A percentile compares a stretch with the other conserved stretches of the same genome.
Conservation (phyloP, 2,329 filamentous ascomycete species). For the Stemphylium beticola region DNA sequence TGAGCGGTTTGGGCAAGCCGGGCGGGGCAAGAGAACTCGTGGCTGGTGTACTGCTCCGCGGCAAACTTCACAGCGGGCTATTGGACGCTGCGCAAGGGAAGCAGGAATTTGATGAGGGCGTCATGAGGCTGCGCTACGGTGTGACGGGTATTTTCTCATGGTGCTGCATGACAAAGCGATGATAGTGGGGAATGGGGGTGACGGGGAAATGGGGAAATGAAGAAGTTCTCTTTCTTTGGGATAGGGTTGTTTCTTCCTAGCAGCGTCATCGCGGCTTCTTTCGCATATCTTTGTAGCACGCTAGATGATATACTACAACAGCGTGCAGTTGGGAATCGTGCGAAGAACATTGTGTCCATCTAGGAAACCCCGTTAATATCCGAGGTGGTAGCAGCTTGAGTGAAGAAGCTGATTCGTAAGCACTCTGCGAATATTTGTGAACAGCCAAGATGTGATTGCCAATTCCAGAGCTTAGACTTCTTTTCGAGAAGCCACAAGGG, state of each 20-base stretch:
- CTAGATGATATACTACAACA: no score
- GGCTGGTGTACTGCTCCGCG: conserved; percentile 1
- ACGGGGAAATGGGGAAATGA: neutral
- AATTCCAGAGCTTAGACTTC: no score
- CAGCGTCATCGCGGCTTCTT: neutral
- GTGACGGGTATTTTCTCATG: conserved; percentile 3
- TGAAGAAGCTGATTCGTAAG: no score
- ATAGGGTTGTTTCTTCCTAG: neutral
- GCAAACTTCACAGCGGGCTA: neutral
- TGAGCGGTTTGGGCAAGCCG: conserved; percentile 29
- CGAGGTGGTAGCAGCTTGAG: no score
- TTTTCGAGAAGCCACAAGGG: no score
- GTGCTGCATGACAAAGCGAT: conserved; percentile 1
- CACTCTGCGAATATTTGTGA: neutral
- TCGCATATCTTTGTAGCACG: neutral
- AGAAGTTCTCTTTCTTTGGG: neutral
- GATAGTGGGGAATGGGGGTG: neutral
- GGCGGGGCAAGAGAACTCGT: conserved; percentile 8
- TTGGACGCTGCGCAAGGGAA: neutral
- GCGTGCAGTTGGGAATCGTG: no score
- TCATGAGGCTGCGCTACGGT: conserved; percentile 2
- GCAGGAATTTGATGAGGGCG: neutral
- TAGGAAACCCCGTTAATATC: no score
- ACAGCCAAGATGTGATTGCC: neutral
- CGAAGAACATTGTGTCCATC: no score